These are phyloP conservation scores for Fraxinus velutina DNA, from an alignment of 305 asterid species.

Conservation along the genomic window DNA sequence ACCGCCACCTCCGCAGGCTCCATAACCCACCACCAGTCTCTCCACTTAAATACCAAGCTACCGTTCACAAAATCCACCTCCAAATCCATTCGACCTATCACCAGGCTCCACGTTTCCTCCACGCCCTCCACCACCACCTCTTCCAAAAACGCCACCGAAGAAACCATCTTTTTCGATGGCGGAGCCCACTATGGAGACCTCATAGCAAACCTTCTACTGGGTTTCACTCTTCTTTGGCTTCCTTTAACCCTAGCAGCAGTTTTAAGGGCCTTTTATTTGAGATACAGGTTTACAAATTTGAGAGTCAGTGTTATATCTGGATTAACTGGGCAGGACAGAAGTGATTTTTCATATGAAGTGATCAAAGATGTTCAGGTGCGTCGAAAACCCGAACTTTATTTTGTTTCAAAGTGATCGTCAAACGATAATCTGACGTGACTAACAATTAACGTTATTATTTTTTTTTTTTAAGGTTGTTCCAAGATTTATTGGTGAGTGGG, in stretches of 20 bases:
- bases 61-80: constrained; percentile 34
- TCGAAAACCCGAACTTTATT: neutral
- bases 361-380: constrained; percentile 74
- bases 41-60: constrained; percentile 21
- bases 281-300: constrained; percentile 77
- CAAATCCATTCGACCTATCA: constrained; percentile 41
- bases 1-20: constrained; percentile 22
- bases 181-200: constrained; percentile 99
- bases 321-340: constrained; percentile 79
- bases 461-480: constrained; percentile 66
- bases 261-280: constrained; percentile 62
- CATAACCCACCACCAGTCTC: constrained; percentile 25
- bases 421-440: neutral
- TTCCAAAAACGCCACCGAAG: constrained; percentile 39
- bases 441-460: neutral
- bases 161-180: constrained; percentile 79
- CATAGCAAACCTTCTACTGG: constrained; percentile 72
- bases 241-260: constrained; percentile 88
- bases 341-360: constrained; percentile 76
- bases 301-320: constrained; percentile 91
- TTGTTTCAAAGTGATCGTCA: neutral
- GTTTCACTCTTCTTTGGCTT: constrained; percentile 89
- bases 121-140: constrained; percentile 37
- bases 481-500: constrained; percentile 94
- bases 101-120: constrained; percentile 71